Evolutionary conservation across 2,329 filamentous ascomycete species (phyloP), one percentile per base, ranked within the genome.

Genomic region (Rhynchosporium secalis): DNA sequence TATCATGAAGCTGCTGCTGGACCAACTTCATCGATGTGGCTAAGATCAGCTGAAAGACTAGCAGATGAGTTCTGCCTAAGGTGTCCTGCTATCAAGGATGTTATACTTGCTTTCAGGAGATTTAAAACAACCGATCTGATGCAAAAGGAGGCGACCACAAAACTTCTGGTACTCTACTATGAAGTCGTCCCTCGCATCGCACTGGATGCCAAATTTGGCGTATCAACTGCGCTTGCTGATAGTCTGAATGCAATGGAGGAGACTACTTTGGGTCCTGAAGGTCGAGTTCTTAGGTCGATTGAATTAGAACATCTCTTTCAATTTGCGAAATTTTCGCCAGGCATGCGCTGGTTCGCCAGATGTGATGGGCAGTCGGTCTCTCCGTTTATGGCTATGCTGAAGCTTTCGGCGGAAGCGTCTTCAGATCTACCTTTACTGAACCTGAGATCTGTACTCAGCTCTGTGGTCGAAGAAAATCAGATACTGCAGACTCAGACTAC

Each of bases 331-430:
- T 86, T 88, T 69, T 96, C 92, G 3, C 86, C 90, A 0, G 87
- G 88, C 5, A 95, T 96, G 87, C 86, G 89, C 65, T 98, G 94
- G 94, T 97, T 95, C 78, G 83, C 89, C 65, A 93, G 90, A 71
- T 83, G 79, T 62, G 84, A 89, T 66, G 81, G 81, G 0, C 78
- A 89, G n/a, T 73, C 73, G 28, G 78, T 84, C 45, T 91, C 89
- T 3, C 89, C 90, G 0, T 91, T 92, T 65, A 84, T 85, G n/a
- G 86, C 86, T 0, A 80, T 94, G 28, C 75, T 94, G 5, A 85
- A 81, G 63, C 78, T 89, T 5, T 78, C 82, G 41, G 78, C 80
- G 3, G 79, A 81, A 31, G 80, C 80, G 3, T 77, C 80, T 26
- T 74, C 76, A 4, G 79, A 75, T 12, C 72, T 83, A n/a, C 77